A percentile compares a stretch with the other conserved stretches of the same genome.
phyloP scores from a whole-genome alignment of 305 asterid species.

The Solanum aculeatissimum region DNA sequence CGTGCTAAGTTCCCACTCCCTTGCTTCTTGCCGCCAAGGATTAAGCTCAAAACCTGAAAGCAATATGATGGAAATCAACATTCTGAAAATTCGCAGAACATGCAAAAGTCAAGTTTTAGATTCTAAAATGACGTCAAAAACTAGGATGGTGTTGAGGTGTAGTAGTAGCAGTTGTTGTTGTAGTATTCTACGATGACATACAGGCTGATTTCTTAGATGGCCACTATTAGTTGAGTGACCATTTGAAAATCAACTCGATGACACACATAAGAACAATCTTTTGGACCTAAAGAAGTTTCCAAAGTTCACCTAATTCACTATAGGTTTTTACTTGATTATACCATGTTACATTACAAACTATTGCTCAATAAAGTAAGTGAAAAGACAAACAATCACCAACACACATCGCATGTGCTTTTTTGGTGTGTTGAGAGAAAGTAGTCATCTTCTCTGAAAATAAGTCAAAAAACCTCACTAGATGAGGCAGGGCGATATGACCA shows the following conservation, averaged over 20 bases:
- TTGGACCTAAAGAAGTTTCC: background rate
- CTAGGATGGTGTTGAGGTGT: background rate
- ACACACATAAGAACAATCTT: background rate
- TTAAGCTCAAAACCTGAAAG: background rate
- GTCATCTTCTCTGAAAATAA: background rate
- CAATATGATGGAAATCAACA: background rate
- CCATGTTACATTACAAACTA: background rate
- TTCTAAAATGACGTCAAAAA: background rate
- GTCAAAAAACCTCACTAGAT: background rate
- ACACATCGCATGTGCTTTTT: background rate
- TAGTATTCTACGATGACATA: background rate
- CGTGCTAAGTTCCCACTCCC: background rate
- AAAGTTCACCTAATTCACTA: background rate
- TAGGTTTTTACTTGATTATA: background rate
- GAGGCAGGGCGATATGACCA: background rate
- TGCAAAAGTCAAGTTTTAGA: background rate
- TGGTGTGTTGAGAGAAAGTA: background rate
- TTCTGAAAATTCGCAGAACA: background rate
- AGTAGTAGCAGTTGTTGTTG: background rate
- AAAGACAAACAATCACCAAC: background rate
- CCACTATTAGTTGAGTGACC: background rate
- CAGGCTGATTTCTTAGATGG: background rate
- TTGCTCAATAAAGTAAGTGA: background rate
- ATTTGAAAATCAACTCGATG: background rate
- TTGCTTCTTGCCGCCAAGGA: background rate